A percentile compares a stretch with the other conserved stretches of the same genome.
Conservation (phyloP, 176 grass and related monocot genomes). For the Lolium multiflorum region DNA sequence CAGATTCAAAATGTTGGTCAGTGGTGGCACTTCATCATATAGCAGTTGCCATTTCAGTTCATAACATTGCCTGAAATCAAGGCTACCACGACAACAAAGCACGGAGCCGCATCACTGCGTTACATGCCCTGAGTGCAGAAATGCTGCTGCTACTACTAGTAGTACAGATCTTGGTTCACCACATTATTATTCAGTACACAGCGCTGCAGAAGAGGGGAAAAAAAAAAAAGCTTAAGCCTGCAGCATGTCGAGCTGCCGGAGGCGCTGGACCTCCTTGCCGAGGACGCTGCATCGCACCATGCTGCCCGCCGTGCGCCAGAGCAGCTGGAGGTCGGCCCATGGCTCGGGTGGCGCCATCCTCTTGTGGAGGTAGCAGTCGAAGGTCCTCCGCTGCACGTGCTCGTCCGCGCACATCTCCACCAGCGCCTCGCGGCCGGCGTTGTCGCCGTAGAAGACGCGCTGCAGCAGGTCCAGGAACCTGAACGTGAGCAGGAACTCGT, state of each 20-base stretch:
- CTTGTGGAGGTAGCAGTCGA: slow-evolving; percentile 97
- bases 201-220: background rate
- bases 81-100: background rate
- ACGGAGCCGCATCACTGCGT: background rate
- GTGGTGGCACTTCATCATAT: background rate
- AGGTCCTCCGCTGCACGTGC: slow-evolving; percentile 90
- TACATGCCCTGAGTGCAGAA: background rate
- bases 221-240: background rate
- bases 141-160: background rate
- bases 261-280: slow-evolving; percentile 67
- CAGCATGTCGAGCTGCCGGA: slow-evolving; percentile 47
- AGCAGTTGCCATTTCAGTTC: background rate
- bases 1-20: background rate
- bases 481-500: slow-evolving; percentile 78
- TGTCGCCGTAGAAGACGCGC: slow-evolving; percentile 75
- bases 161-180: background rate
- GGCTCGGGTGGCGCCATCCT: slow-evolving; percentile 64
- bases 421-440: slow-evolving; percentile 82
- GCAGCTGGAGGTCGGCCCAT: slow-evolving; percentile 61
- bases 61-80: background rate
- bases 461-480: slow-evolving; percentile 88
- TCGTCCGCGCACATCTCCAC: slow-evolving; percentile 92
- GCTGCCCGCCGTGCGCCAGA: slow-evolving; percentile 67
- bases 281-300: slow-evolving; percentile 69
- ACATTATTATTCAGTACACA: slow-evolving; percentile 13